Base-by-base conservation (phyloP, 2,329 filamentous ascomycete genomes). In the Chrysoporthe cubensis region DNA sequence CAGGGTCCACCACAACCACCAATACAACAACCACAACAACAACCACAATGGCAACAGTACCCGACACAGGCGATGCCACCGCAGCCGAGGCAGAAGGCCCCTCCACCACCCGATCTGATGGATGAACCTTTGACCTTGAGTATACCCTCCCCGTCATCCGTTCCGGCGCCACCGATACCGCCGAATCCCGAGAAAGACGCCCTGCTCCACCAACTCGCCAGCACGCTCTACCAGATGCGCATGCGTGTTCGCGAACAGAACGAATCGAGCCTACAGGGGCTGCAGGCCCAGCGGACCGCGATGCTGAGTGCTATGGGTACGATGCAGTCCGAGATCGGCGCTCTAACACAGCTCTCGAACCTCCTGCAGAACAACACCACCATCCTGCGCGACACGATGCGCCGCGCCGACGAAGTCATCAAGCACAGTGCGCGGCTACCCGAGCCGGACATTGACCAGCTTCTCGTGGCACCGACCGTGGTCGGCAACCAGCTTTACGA, bases 161-260 rank as follows among this genome's bases (percentile, higher is more conserved):
- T 88, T 8, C 85, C 90, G 6, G 88, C 93, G 0, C 95, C 96
- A 0, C 94, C 95, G 0, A 93, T 97, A 43, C 95, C 96, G 0
- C 94, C 94, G 0, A 99, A 99, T 74, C 96, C 96, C 0, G 93
- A 98, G 79, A 97, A 97, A 77, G 94, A 98, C 78, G 90, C 91
- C 26, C 87, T 98, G 18, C 85, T 97, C 3, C 86, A 87, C 64
- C 91, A 94, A 57, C 86, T 98, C 42, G 93, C 90, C 46, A 83
- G 86, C 66, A 87, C 89, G 0, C 82, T 98, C 3, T 84, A 89
- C 65, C 81, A 87, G 50, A 89, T 92, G 70, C 89, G 94, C 18
- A 88, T 89, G 70, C 85, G 86, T 60, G 90, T 89, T 64, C 86
- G 91, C 59, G 80, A 86, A 37, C 91, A 96, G 74, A 94, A 94